Conservation (phyloP, 208 protist genomes). For the Acanthamoeba healyi region DNA sequence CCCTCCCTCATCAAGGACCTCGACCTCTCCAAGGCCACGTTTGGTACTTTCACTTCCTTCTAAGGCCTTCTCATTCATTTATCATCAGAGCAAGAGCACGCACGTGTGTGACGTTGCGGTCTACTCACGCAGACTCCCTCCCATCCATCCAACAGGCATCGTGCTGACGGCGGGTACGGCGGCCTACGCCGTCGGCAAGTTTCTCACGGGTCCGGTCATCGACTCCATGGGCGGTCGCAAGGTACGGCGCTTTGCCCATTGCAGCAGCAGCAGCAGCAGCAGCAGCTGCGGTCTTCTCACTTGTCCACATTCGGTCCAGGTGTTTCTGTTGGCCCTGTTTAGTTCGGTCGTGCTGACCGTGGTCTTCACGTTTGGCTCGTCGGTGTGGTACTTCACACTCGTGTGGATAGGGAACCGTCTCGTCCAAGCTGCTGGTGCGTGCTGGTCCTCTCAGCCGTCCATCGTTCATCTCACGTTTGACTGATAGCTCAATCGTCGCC, state of each 20-base stretch:
- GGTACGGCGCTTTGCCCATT: neutral
- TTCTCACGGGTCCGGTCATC: slow-evolving; percentile 42
- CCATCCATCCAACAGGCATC: neutral
- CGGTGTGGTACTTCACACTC: slow-evolving; percentile 58
- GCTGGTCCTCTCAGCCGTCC: too few species aligned
- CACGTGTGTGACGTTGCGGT: neutral
- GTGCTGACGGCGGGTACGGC: slow-evolving; percentile 63
- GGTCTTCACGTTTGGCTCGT: slow-evolving; percentile 45
- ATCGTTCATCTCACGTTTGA: too few species aligned
- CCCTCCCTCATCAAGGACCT: slow-evolving; percentile 15
- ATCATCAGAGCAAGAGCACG: neutral
- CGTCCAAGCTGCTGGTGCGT: slow-evolving; percentile 49
- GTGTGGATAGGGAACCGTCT: slow-evolving; percentile 61
- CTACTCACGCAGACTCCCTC: neutral
- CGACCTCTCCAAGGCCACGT: slow-evolving; percentile 5
- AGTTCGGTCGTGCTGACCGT: neutral
- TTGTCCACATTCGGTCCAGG: neutral
- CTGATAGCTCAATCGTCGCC: too few species aligned
- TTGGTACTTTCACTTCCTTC: slow-evolving; percentile 2
- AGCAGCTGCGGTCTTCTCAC: neutral
- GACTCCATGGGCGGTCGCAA: slow-evolving; percentile 46
- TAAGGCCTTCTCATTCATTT: neutral
- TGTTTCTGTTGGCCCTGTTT: slow-evolving; percentile 62
- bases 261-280: neutral
- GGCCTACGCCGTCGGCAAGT: slow-evolving; percentile 60